Conservation (phyloP, 2,329 filamentous ascomycete species). For the Daldinia sp. region DNA sequence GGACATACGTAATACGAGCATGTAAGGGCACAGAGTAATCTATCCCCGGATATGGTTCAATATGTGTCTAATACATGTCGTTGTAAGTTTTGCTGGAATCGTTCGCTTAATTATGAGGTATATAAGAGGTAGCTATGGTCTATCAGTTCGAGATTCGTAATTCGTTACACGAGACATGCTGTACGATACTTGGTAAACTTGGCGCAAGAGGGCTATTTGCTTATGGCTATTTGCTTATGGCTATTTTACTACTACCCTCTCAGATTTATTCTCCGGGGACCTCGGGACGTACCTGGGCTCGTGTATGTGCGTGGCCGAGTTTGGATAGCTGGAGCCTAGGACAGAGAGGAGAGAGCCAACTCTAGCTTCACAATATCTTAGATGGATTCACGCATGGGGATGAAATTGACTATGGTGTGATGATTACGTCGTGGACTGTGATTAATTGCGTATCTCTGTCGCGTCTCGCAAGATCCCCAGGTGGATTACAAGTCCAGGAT, state of each 20-base stretch:
- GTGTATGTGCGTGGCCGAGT: neutral
- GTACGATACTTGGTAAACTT: neutral
- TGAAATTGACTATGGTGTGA: neutral
- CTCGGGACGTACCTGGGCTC: neutral
- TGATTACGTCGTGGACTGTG: slow-evolving; percentile 23
- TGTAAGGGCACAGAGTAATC: neutral
- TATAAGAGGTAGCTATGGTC: neutral
- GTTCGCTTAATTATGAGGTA: neutral
- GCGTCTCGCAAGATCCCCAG: slow-evolving; percentile 67
- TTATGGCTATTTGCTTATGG: neutral
- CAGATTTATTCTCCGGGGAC: neutral
- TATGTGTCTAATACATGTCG: neutral
- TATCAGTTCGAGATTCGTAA: neutral
- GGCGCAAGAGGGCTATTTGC: neutral
- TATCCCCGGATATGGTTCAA: neutral
- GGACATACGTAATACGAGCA: neutral
- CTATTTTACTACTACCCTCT: neutral
- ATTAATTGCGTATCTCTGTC: slow-evolving; percentile 21
- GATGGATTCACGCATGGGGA: neutral
- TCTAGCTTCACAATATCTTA: neutral
- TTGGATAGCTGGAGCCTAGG: too few relatives aligned
- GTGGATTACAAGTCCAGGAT: slow-evolving; percentile 84
- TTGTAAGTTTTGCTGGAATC: neutral
- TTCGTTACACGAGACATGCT: neutral
- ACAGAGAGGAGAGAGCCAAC: neutral